Percentiles rank a stretch among this genome's conserved stretches.
Conservation (phyloP, 192 early-diverging fungal species). For the Linnemannia zychae region DNA sequence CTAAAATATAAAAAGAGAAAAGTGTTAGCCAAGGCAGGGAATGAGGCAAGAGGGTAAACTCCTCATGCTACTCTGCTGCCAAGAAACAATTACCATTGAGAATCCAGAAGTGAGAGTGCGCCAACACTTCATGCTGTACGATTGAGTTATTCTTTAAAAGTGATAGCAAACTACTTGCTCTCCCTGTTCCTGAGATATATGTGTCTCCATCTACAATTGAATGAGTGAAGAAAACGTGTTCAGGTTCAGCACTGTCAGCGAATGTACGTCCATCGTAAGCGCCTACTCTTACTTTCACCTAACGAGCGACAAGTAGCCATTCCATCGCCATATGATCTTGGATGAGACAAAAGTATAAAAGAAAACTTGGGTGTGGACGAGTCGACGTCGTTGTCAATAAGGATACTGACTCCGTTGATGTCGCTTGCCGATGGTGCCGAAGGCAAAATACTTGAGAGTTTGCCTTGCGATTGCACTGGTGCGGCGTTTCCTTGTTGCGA, state of each 20-base stretch:
- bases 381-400: conserved; percentile 40
- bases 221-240: no score
- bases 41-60: background rate
- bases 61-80: background rate
- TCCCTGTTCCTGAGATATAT: conserved; percentile 20
- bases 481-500: background rate
- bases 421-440: conserved; percentile 22
- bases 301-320: background rate
- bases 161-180: conserved; percentile 16
- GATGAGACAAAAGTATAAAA: conserved; percentile 21
- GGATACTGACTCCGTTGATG: conserved; percentile 26
- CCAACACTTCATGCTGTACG: conserved; percentile 32
- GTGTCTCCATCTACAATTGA: conserved; percentile 23
- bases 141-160: conserved; percentile 31
- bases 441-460: background rate
- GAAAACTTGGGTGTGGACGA: conserved; percentile 18
- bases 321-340: conserved; percentile 12
- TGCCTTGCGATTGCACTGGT: background rate
- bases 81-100: conserved; percentile 28
- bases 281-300: background rate
- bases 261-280: no score
- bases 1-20: background rate
- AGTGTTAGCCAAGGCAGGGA: background rate
- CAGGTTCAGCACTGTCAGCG: no score
- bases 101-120: conserved; percentile 34